Evolutionary conservation across 805 yeast genomes (phyloP).

Genomic region (Debaryomyces hansenii): DNA sequence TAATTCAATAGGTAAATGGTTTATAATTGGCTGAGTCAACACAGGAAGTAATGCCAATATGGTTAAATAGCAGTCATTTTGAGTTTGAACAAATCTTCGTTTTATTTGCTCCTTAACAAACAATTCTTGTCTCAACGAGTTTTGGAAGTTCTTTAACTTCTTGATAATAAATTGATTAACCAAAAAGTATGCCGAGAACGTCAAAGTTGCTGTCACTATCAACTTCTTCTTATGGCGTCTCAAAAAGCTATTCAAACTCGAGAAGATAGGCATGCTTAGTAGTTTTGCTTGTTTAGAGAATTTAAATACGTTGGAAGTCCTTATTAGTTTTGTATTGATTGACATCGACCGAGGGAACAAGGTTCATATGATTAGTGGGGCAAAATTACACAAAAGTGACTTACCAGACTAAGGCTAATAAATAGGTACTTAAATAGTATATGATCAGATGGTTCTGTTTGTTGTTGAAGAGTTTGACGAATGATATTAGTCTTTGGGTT

Average conservation of each 20-base stretch:
- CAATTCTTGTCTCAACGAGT: slow-evolving; percentile 39
- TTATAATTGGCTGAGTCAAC: slow-evolving; percentile 61
- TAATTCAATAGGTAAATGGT: slow-evolving; percentile 65
- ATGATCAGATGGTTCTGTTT: too few species aligned
- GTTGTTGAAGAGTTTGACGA: too few species aligned
- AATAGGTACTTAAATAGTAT: too few species aligned
- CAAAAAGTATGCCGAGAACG: slow-evolving; percentile 36
- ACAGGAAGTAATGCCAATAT: slow-evolving; percentile 81
- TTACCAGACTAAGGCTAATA: too few species aligned
- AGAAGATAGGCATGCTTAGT: slow-evolving; percentile 37
- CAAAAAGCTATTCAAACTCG: slow-evolving; percentile 39
- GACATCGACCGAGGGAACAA: background rate
- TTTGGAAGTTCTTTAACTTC: slow-evolving; percentile 40
- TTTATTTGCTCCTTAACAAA: slow-evolving; percentile 55
- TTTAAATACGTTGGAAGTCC: background rate
- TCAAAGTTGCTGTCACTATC: slow-evolving; percentile 30
- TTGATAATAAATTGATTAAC: slow-evolving; percentile 39
- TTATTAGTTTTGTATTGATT: background rate
- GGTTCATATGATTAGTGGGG: slow-evolving; percentile 2
- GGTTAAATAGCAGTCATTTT: slow-evolving; percentile 83
- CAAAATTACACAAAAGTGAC: slow-evolving; percentile 2
- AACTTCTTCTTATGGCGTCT: slow-evolving; percentile 40
- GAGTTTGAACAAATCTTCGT: slow-evolving; percentile 87
- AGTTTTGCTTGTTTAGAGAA: background rate
- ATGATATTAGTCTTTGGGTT: too few species aligned